These are phyloP conservation scores for Paracorniculantispora psalliotae DNA, from an alignment of 2,329 filamentous ascomycete species.

Conservation along the genomic window DNA sequence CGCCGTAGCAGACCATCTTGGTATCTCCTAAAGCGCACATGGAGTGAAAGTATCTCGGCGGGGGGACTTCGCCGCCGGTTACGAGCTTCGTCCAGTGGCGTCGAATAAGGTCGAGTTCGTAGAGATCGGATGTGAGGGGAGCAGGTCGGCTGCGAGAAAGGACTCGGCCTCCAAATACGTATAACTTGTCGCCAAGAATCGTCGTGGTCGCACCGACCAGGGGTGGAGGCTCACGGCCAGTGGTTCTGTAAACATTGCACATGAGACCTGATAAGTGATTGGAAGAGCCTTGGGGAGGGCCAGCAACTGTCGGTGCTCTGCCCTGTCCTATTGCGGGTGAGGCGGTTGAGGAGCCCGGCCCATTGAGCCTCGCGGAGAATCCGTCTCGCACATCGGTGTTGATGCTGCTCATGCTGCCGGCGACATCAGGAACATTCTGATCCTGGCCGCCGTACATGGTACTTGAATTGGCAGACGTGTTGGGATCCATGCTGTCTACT, in stretches of 20 bases:
- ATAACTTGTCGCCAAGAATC: conserved; percentile 89
- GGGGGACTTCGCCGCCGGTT: conserved; percentile 76
- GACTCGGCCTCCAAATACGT: conserved; percentile 89
- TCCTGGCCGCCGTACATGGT: conserved; percentile 11
- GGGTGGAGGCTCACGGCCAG: conserved; percentile 83
- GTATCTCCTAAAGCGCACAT: conserved; percentile 90
- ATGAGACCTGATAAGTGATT: conserved; percentile 61
- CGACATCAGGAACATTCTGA: background rate
- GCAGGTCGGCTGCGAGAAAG: conserved; percentile 75
- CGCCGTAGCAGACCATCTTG: conserved; percentile 95
- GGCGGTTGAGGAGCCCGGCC: conserved; percentile 50
- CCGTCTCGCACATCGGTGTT: conserved; percentile 10
- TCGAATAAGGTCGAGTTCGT: conserved; percentile 85
- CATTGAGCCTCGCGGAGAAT: conserved; percentile 30
- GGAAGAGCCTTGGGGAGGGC: conserved; percentile 43
- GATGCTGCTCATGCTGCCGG: background rate
- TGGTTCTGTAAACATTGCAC: conserved; percentile 77
- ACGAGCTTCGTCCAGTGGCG: conserved; percentile 93
- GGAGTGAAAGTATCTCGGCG: conserved; percentile 94
- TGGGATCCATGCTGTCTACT: conserved; percentile 1
- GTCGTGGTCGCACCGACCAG: conserved; percentile 94
- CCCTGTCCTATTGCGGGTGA: conserved; percentile 47
- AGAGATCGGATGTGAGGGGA: conserved; percentile 82
- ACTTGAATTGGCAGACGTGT: background rate
- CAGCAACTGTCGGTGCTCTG: conserved; percentile 29